A percentile compares a stretch with the other conserved stretches of the same genome.
Evolutionary conservation across 139 green algal species (phyloP).

Genomic region (Micractinium conductrix): DNA sequence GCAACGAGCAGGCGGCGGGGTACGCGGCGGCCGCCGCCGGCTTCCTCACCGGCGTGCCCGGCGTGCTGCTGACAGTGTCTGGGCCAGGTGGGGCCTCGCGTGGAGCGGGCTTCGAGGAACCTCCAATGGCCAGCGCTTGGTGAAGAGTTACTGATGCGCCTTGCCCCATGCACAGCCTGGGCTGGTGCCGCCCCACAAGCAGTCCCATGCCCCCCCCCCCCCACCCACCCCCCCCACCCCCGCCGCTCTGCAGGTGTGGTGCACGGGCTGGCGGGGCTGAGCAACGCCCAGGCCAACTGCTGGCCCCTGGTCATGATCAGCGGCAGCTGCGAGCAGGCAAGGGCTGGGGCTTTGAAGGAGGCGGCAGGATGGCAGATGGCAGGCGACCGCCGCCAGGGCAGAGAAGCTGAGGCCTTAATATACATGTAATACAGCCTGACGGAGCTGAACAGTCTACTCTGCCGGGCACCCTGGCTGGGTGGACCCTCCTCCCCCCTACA

Average conservation of each 20-base stretch:
- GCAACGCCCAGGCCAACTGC: slow-evolving; percentile 74
- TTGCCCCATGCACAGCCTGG: no score
- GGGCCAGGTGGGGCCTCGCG: slow-evolving; percentile 50
- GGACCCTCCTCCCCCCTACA: neutral
- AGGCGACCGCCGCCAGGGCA: no score
- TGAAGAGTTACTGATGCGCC: no score
- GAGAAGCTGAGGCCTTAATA: no score
- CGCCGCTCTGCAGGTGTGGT: slow-evolving; percentile 54
- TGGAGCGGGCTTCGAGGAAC: no score
- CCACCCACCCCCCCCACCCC: no score
- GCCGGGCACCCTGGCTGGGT: neutral
- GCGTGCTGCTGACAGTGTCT: slow-evolving; percentile 83
- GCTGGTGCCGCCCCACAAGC: no score
- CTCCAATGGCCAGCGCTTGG: no score
- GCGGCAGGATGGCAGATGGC: no score
- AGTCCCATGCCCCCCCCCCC: no score
- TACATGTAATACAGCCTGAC: neutral
- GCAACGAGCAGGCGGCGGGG: slow-evolving; percentile 89
- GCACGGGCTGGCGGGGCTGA: slow-evolving; percentile 78
- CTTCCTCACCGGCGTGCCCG: slow-evolving; percentile 77
- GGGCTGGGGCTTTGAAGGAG: neutral
- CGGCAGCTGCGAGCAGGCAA: slow-evolving; percentile 61
- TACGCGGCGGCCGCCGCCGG: slow-evolving; percentile 80
- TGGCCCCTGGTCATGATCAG: slow-evolving; percentile 85
- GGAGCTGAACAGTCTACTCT: neutral